Evolutionary conservation across 257 asterid species (phyloP).

Genomic region (Solanum medicagineum): DNA sequence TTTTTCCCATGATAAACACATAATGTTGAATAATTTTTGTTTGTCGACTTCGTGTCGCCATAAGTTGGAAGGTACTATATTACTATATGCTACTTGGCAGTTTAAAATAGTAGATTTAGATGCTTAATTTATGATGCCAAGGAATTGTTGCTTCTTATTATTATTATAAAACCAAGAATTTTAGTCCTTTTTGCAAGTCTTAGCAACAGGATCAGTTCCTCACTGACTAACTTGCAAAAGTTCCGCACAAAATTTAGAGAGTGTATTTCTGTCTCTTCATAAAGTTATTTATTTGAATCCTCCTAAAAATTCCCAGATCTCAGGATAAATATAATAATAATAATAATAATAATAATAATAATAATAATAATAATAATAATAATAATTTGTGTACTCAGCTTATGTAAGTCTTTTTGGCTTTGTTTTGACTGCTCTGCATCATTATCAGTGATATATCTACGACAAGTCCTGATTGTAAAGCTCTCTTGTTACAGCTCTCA

Average conservation of each 20-base stretch:
- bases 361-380: not conserved
- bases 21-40: not conserved
- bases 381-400: not conserved
- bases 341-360: not conserved
- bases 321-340: not conserved
- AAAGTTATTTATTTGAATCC: not conserved
- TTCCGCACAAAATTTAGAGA: not conserved
- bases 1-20: not conserved
- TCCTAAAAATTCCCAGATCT: not conserved
- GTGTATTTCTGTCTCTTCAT: not conserved
- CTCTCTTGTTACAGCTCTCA: conserved; percentile 17
- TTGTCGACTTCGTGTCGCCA: not conserved
- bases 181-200: not conserved
- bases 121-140: not conserved
- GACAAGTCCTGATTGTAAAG: not conserved
- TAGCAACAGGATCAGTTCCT: not conserved
- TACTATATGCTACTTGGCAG: not conserved
- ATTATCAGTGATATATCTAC: not conserved
- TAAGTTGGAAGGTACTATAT: not conserved
- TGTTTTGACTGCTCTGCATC: not conserved
- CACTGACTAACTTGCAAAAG: not conserved
- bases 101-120: not conserved
- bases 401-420: not conserved
- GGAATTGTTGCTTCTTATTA: not conserved
- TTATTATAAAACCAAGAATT: too few species aligned